Percentiles rank a stretch among this genome's conserved stretches.
phyloP scores from a whole-genome alignment of 2,329 filamentous ascomycete genomes.

The Verticillium zaregamsianum region DNA sequence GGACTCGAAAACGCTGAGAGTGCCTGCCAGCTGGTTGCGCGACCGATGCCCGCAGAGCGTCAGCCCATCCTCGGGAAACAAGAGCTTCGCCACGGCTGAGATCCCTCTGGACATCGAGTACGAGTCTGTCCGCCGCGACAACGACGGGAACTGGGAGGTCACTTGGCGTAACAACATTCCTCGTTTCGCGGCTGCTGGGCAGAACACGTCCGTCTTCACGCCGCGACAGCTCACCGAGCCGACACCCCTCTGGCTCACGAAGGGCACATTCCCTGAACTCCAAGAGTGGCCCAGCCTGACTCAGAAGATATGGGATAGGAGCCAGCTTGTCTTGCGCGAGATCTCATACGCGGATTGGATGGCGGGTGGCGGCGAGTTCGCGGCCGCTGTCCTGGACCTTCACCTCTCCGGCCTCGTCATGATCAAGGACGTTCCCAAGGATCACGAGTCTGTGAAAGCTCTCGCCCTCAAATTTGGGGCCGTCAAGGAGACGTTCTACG shows the following conservation, averaged over 20 bases:
- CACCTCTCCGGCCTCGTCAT: slow-evolving; percentile 70
- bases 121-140: slow-evolving; percentile 19
- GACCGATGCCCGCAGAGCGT: slow-evolving; percentile 51
- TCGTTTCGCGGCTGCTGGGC: slow-evolving; percentile 19
- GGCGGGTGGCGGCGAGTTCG: slow-evolving; percentile 51
- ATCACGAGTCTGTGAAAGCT: slow-evolving; percentile 58
- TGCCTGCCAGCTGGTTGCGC: slow-evolving; percentile 33
- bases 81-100: slow-evolving; percentile 42
- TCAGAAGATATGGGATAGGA: slow-evolving; percentile 33
- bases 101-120: slow-evolving; percentile 30
- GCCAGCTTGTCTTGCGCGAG: slow-evolving; percentile 39
- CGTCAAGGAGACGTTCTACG: slow-evolving; percentile 86
- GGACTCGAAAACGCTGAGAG: too few species aligned
- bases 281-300: slow-evolving; percentile 20
- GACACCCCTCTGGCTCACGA: neutral
- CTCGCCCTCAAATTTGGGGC: slow-evolving; percentile 72
- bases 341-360: slow-evolving; percentile 73
- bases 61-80: slow-evolving; percentile 56
- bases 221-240: slow-evolving; percentile 13
- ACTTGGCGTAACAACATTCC: slow-evolving; percentile 52
- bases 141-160: slow-evolving; percentile 47
- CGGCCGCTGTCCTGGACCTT: slow-evolving; percentile 58
- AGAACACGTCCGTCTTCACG: slow-evolving; percentile 31
- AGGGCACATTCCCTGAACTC: neutral
- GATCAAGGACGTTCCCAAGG: slow-evolving; percentile 67